Base-by-base conservation (phyloP, 306 rosid species). In the Styphnolobium japonicum region DNA sequence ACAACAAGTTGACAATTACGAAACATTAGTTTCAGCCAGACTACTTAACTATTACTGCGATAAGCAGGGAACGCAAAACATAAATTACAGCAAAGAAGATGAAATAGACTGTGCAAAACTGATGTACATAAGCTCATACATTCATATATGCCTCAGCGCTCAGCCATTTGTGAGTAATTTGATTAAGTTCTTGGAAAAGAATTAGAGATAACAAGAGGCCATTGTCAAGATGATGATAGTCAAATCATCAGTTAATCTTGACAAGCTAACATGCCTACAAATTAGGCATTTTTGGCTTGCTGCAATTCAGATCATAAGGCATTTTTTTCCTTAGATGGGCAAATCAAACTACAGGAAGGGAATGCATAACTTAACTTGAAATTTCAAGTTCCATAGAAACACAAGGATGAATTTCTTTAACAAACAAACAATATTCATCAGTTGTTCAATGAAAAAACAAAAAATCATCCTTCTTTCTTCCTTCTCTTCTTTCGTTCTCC, bases 1-100 rank as follows among this genome's bases (percentile, higher is more conserved):
- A 65, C 27, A 78, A 80, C n/a, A 85, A 67, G 69, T 39, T 15
- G 19, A 55, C 70, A 67, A 66, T 18, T 60, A 71, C 4, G 16
- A 68, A 73, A 60, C 36, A 23, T 1, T 74, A 56, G 48, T 49
- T 52, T 33, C 25, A 63, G 19, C 61, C 64, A 46, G 14, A 67
- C 69, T 62, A 23, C 58, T 21, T 73, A 52, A 22, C 33, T 22
- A 51, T 27, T 53, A 27, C 45, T 27, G 37, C 12, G 7, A 48
- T n/a, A 29, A 48, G 61, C 40, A 29, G 11, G 5, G 5, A 15
- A 18, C 7, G 15, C 34, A 65, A 61, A 63, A 65, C n/a, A 53
- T 27, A n/a, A 37, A 36, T 36, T 7, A 58, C 33, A 60, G 45
- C 42, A 57, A 58, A 18, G 10, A 34, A 9, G 31, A 49, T 10